These are phyloP conservation scores for Monosporascus sp. DNA, from an alignment of 2,329 filamentous ascomycete genomes.

Conservation along the genomic window DNA sequence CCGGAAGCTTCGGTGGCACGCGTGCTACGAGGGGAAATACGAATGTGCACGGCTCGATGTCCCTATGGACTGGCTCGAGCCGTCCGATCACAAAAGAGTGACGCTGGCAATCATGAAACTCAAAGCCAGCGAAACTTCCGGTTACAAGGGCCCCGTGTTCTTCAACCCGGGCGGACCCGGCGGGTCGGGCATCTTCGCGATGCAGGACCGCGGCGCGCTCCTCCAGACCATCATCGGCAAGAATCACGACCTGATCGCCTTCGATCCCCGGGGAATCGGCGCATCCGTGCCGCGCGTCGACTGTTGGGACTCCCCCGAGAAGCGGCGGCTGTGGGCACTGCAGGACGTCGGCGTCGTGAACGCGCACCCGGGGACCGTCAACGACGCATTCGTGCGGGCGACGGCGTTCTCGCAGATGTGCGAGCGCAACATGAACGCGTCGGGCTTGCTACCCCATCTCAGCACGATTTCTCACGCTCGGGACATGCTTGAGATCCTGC, in stretches of 20 bases:
- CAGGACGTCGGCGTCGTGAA: conserved; percentile 42
- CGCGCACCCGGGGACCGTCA: conserved; percentile 40
- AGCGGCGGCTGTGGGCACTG: conserved; percentile 37
- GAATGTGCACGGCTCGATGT: conserved; percentile 35
- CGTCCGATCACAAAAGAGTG: conserved; percentile 28
- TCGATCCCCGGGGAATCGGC: conserved; percentile 48
- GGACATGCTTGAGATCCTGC: conserved; percentile 44
- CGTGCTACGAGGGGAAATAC: conserved; percentile 28
- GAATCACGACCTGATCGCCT: conserved; percentile 41
- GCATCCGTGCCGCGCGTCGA: conserved; percentile 45
- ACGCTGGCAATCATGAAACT: conserved; percentile 34
- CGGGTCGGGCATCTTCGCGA: conserved; percentile 38
- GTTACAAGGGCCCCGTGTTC: conserved; percentile 31
- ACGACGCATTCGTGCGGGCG: conserved; percentile 40
- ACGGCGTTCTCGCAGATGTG: conserved; percentile 39
- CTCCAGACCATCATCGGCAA: conserved; percentile 41
- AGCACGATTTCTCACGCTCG: conserved; percentile 41
- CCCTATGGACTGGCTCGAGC: conserved; percentile 37
- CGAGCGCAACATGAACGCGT: conserved; percentile 31
- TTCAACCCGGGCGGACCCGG: conserved; percentile 43
- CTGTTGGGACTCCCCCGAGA: conserved; percentile 43
- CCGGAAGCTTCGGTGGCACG: conserved; percentile 28
- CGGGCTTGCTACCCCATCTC: conserved; percentile 35
- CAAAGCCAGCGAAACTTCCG: conserved; percentile 22
- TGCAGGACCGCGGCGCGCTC: conserved; percentile 25